phyloP scores from a whole-genome alignment of 78 protist species.

The Dictyostelium purpureum region DNA sequence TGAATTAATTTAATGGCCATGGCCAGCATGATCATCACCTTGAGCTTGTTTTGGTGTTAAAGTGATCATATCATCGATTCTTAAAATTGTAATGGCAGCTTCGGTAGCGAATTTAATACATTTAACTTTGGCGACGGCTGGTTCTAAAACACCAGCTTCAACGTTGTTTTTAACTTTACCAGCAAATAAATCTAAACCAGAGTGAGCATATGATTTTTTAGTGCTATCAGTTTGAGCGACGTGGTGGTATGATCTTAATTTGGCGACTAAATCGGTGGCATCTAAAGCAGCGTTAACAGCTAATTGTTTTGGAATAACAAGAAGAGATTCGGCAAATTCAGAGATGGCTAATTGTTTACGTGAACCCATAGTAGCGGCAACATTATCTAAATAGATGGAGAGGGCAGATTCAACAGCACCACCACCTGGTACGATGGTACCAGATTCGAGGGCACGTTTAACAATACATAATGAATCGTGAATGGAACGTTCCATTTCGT shows the following conservation, averaged over 20 bases:
- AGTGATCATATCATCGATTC: conserved; percentile 97
- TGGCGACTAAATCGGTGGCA: conserved; percentile 97
- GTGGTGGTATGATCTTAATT: conserved; percentile 96
- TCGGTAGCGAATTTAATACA: conserved; percentile 98
- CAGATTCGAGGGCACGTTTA: conserved; percentile 94
- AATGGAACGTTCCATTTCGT: conserved; percentile 96
- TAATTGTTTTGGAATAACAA: conserved; percentile 98
- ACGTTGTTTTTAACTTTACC: conserved; percentile 93
- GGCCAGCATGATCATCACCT: conserved; percentile 26
- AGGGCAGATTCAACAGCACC: conserved; percentile 99
- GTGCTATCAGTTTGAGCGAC: conserved; percentile 89
- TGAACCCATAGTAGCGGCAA: conserved; percentile 93
- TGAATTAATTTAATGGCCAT: conserved; percentile 28
- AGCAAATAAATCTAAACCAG: conserved; percentile 91
- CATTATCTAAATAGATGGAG: conserved; percentile 96
- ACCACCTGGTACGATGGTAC: conserved; percentile 93
- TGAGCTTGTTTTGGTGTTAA: conserved; percentile 73
- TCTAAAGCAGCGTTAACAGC: conserved; percentile 99
- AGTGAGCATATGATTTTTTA: conserved; percentile 50
- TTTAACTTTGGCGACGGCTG: conserved; percentile 97
- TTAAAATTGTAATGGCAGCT: conserved; percentile 98
- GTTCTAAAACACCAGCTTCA: conserved; percentile 99
- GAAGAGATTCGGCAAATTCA: conserved; percentile 98
- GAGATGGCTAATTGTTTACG: conserved; percentile 98
- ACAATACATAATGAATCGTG: conserved; percentile 99